Evolutionary conservation across 768 basidiomycete species (phyloP).

Genomic region (Tremella mesenterica): DNA sequence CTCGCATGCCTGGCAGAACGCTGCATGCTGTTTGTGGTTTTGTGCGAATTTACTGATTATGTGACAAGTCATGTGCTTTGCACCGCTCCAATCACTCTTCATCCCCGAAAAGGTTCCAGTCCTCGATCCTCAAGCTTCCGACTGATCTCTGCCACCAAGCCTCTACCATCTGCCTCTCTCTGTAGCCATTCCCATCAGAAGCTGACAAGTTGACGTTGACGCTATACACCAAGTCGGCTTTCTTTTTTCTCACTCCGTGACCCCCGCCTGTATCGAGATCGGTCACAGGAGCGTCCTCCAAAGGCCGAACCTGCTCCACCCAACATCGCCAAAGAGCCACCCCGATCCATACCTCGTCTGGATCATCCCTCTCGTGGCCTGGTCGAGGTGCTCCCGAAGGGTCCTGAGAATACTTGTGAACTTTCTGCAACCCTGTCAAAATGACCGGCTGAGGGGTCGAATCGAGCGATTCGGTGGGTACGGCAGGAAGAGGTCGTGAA

Average conservation of each 20-base stretch:
- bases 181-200: slow-evolving; percentile 44
- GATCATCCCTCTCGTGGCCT: slow-evolving; percentile 41
- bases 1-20: too few relatives aligned
- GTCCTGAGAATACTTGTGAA: slow-evolving; percentile 58
- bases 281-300: background rate
- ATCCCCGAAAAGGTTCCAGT: slow-evolving; percentile 61
- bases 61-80: too few relatives aligned
- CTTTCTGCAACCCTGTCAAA: slow-evolving; percentile 61
- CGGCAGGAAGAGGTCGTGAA: slow-evolving; percentile 42
- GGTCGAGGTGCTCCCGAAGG: slow-evolving; percentile 47
- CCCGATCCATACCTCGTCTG: slow-evolving; percentile 66
- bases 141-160: slow-evolving; percentile 54
- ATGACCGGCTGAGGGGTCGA: slow-evolving; percentile 49
- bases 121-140: slow-evolving; percentile 56
- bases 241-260: slow-evolving; percentile 46
- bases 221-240: slow-evolving; percentile 72
- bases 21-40: too few relatives aligned
- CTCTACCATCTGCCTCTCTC: slow-evolving; percentile 45
- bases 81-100: background rate
- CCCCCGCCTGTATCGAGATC: background rate
- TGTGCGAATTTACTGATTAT: too few relatives aligned
- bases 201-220: slow-evolving; percentile 53
- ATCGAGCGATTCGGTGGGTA: slow-evolving; percentile 45
- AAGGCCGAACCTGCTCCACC: slow-evolving; percentile 16
- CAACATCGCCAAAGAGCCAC: slow-evolving; percentile 74